Base-by-base conservation (phyloP, 768 basidiomycete species). In the Mycena capillaripes region DNA sequence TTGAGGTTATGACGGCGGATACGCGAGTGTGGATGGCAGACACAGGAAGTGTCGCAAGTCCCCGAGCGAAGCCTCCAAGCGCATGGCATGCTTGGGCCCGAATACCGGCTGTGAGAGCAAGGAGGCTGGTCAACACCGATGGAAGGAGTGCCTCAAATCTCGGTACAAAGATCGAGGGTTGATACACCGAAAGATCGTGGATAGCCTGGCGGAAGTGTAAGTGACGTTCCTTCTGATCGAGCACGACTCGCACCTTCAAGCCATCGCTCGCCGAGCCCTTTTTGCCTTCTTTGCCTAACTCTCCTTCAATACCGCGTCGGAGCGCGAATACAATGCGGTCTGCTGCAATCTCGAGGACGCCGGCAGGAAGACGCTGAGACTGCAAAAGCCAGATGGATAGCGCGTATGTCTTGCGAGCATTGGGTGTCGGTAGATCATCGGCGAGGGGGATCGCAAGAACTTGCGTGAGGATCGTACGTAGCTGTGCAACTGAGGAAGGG, bases 251-350 rank as follows among this genome's bases (percentile, higher is more conserved):
- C n/a, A 92, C 95, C 88, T 91, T 94, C 55, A 95, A 85, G 25
- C 93, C 93, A 79, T 96, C 95, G 38, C 88, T 92, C 2, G 86
- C 88, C 5, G 95, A 90, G 0, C 95, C 95, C 77, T 95, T 95
- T 84, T 96, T 96, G 12, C 95, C 95, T 79, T 96, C 95, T 78
- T 94, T 94, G 7, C 95, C 95, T 17, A 96, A 88, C 72, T 95
- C 92, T 9, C 95, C 95, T 65, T 93, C 92, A 69, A 96, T 88
- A 29, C 92, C 95, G 52, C 95, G 90, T 60, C 90, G 87, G 23
- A 96, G 78, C 3, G 93, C 93, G 68, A 89, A 90, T 2, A 91
- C 87, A 38, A 96, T 94, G 29, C 91, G 87, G 75, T 91, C 89
- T 9, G 86, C 88, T 8, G 92, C 89, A 8, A 92, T 91, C 12